Percentiles rank a stretch among this genome's conserved stretches.
Evolutionary conservation across 345 rosid species (phyloP).

Genomic region (Corchorus olitorius): DNA sequence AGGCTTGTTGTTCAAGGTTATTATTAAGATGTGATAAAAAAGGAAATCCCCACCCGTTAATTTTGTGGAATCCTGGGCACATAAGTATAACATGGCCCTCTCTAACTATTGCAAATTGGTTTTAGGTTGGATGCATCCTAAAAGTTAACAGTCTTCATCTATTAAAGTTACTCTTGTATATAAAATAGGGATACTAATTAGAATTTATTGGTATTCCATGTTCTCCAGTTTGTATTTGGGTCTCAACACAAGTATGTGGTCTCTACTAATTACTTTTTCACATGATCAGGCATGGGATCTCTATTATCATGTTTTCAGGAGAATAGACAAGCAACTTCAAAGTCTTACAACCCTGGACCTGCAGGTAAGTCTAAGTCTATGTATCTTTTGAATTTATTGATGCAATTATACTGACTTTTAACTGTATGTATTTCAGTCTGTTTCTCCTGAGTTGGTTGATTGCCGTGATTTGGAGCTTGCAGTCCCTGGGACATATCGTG

Average conservation of each 20-base stretch:
- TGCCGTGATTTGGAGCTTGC: conserved; percentile 95
- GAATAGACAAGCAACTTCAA: conserved; percentile 95
- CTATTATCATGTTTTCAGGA: conserved; percentile 90
- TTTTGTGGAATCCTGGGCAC: too few relatives aligned
- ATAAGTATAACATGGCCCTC: too few relatives aligned
- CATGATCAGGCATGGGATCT: conserved; percentile 97
- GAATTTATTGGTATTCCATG: neutral
- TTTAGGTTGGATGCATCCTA: too few relatives aligned
- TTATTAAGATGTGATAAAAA: too few relatives aligned
- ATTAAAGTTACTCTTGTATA: neutral
- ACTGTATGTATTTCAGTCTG: conserved; percentile 56
- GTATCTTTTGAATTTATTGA: conserved; percentile 17
- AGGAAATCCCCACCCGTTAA: too few relatives aligned
- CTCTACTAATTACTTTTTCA: conserved; percentile 22
- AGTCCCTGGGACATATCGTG: conserved; percentile 95
- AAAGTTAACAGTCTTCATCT: neutral
- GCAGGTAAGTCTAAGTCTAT: conserved; percentile 55
- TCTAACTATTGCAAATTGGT: too few relatives aligned
- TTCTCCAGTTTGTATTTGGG: neutral
- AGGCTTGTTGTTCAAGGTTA: conserved; percentile 4
- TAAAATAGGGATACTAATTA: neutral
- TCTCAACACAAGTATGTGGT: neutral
- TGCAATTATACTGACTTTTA: conserved; percentile 21
- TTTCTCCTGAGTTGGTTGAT: conserved; percentile 89
- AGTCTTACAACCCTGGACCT: conserved; percentile 88